Conservation (phyloP, 352 stramenopile species). For the Pythium myriotylum region DNA sequence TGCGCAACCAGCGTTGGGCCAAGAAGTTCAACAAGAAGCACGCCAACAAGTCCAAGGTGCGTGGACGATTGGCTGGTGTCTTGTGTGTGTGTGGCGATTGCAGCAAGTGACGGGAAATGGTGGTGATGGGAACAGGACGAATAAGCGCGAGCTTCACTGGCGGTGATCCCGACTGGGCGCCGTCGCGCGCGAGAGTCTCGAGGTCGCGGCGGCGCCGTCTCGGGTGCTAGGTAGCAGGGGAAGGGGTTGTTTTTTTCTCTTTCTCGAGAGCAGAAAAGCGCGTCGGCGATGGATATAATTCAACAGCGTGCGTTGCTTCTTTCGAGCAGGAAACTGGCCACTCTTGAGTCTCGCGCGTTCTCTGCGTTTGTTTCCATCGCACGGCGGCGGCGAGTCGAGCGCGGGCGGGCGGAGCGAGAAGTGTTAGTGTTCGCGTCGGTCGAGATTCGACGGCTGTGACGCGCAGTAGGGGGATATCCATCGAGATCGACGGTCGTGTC, state of each 20-base stretch:
- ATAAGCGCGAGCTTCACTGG: constrained; percentile 31
- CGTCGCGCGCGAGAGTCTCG: background rate
- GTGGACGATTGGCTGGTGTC: background rate
- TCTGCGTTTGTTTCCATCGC: background rate
- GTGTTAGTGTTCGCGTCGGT: too few relatives aligned
- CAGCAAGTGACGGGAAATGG: too few relatives aligned
- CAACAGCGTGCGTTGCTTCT: constrained; percentile 19
- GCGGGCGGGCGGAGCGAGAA: too few relatives aligned
- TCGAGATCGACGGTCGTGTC: background rate
- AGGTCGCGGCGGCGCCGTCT: background rate
- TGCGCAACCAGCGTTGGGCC: constrained; percentile 97
- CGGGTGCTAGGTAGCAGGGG: constrained; percentile 24
- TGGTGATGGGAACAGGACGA: constrained; percentile 33
- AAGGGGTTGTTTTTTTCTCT: constrained; percentile 19
- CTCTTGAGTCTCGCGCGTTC: background rate
- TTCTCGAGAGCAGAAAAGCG: constrained; percentile 1
- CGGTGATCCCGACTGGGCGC: constrained; percentile 4
- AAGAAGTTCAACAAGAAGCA: constrained; percentile 98
- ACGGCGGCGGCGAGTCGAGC: background rate
- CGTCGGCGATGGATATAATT: constrained; percentile 7
- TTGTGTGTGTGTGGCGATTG: constrained; percentile 1
- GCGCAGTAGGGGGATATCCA: too few relatives aligned
- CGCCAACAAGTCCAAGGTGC: constrained; percentile 55
- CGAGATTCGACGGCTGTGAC: too few relatives aligned
- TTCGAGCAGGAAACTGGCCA: constrained; percentile 12